Conservation (phyloP, 345 rosid genomes). For the Sisymbrium altissimum region DNA sequence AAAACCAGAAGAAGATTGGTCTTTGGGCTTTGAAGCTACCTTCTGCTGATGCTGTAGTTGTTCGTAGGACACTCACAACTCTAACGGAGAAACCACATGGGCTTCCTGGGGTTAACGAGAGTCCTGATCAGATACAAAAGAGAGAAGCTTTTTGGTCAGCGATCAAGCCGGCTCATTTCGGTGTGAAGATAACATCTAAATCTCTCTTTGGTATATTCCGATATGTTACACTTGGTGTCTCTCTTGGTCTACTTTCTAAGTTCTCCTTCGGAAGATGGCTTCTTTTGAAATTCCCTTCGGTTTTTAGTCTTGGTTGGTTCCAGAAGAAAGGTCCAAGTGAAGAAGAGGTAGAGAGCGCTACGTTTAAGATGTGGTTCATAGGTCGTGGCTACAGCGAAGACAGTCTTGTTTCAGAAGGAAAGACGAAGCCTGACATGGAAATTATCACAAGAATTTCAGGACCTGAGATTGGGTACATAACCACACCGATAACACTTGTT, state of each 20-base stretch:
- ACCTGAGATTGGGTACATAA: slow-evolving; percentile 84
- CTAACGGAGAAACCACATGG: slow-evolving; percentile 66
- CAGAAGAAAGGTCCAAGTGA: slow-evolving; percentile 75
- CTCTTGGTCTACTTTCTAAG: slow-evolving; percentile 54
- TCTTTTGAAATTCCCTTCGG: slow-evolving; percentile 73
- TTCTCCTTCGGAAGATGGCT: slow-evolving; percentile 70
- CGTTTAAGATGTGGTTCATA: slow-evolving; percentile 89
- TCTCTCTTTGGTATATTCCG: slow-evolving; percentile 54
- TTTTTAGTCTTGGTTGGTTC: slow-evolving; percentile 83
- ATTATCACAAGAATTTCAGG: slow-evolving; percentile 71
- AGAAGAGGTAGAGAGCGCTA: slow-evolving; percentile 72
- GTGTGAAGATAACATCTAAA: slow-evolving; percentile 66
- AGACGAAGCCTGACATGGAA: slow-evolving; percentile 56
- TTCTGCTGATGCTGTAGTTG: slow-evolving; percentile 76
- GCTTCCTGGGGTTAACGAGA: slow-evolving; percentile 69
- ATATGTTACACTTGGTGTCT: slow-evolving; percentile 50
- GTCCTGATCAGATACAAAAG: slow-evolving; percentile 46
- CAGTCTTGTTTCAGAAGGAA: slow-evolving; percentile 40
- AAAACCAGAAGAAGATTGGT: slow-evolving; percentile 67
- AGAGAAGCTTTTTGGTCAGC: slow-evolving; percentile 72
- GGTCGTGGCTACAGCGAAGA: slow-evolving; percentile 68
- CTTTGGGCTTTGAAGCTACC: slow-evolving; percentile 83
- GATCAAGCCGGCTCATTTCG: slow-evolving; percentile 74
- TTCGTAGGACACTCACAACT: slow-evolving; percentile 67
- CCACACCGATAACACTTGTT: slow-evolving; percentile 62